These are phyloP conservation scores for Lecanicillium sp. DNA, from an alignment of 2,329 filamentous ascomycete species.

Conservation along the genomic window DNA sequence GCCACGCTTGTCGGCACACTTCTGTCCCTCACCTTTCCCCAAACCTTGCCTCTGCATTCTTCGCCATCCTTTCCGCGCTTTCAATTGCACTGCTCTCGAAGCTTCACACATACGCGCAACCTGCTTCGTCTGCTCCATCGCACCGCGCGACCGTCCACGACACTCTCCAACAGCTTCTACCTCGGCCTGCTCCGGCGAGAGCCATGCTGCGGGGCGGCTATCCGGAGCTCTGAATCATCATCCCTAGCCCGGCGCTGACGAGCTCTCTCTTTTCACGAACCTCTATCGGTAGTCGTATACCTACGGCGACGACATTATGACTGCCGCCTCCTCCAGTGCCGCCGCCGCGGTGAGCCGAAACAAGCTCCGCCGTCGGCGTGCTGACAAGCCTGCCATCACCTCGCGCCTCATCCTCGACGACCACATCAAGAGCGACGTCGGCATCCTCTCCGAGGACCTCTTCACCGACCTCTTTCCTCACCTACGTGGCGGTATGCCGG, in stretches of 20 bases:
- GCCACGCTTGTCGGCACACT: not conserved
- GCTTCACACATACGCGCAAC: not conserved
- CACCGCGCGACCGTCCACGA: not conserved
- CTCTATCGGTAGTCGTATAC: constrained; percentile 2
- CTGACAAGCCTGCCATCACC: constrained; percentile 69
- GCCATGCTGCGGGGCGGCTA: constrained; percentile 13
- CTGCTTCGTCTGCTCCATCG: not conserved
- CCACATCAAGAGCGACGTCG: constrained; percentile 77
- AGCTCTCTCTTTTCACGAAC: not conserved
- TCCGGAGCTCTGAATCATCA: constrained; percentile 10
- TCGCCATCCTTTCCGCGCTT: not conserved
- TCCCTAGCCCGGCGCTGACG: not conserved
- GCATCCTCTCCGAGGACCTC: constrained; percentile 80
- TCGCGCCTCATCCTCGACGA: constrained; percentile 81
- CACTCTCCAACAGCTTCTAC: not conserved
- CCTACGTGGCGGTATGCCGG: constrained; percentile 44
- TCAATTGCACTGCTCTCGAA: not conserved
- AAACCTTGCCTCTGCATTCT: not conserved
- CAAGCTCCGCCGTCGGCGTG: constrained; percentile 47
- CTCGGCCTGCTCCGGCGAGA: constrained; percentile 12
- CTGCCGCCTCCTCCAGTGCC: constrained; percentile 20
- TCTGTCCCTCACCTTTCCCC: not conserved
- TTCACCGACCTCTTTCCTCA: constrained; percentile 74
- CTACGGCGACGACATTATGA: constrained; percentile 15
- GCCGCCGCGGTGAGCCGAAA: constrained; percentile 27